These are phyloP conservation scores for Rhizophlyctis rosea DNA, from an alignment of 192 early-diverging fungal genomes.

Conservation along the genomic window DNA sequence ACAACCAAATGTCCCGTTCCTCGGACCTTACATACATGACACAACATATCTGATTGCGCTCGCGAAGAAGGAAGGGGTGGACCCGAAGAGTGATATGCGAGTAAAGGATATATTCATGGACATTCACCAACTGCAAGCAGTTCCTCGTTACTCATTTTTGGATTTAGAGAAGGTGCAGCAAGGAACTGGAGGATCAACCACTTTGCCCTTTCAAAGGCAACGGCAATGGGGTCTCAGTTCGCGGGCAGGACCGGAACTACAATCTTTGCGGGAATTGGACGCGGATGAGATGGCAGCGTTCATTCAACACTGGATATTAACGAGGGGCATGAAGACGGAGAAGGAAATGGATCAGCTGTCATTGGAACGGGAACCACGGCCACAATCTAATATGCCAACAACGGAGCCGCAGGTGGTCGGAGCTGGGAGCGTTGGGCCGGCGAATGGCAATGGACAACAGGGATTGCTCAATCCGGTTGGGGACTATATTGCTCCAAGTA, in stretches of 20 bases:
- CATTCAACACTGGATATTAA: constrained; percentile 69
- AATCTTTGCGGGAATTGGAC: constrained; percentile 39
- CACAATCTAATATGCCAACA: neutral
- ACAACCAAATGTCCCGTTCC: constrained; percentile 66
- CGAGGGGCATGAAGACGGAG: constrained; percentile 68
- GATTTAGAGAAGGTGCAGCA: constrained; percentile 4
- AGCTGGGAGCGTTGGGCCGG: neutral
- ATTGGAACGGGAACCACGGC: constrained; percentile 54
- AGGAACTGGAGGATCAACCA: constrained; percentile 11
- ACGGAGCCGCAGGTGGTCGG: constrained; percentile 3
- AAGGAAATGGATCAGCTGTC: constrained; percentile 75
- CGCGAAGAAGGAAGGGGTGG: constrained; percentile 54
- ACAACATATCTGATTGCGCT: constrained; percentile 69
- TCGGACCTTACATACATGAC: constrained; percentile 75
- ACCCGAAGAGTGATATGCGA: constrained; percentile 34
- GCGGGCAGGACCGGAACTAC: constrained; percentile 28
- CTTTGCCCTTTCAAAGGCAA: constrained; percentile 26
- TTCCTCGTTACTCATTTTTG: too few relatives aligned
- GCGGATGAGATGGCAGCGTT: constrained; percentile 58
- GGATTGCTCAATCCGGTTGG: neutral
- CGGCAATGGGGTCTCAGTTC: constrained; percentile 29
- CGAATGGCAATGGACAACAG: neutral
- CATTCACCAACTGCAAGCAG: constrained; percentile 52
- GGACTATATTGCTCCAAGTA: neutral
- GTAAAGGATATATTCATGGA: constrained; percentile 60